These are phyloP conservation scores for Aspergillus tanneri DNA, from an alignment of 2,329 filamentous ascomycete species.

Conservation along the genomic window DNA sequence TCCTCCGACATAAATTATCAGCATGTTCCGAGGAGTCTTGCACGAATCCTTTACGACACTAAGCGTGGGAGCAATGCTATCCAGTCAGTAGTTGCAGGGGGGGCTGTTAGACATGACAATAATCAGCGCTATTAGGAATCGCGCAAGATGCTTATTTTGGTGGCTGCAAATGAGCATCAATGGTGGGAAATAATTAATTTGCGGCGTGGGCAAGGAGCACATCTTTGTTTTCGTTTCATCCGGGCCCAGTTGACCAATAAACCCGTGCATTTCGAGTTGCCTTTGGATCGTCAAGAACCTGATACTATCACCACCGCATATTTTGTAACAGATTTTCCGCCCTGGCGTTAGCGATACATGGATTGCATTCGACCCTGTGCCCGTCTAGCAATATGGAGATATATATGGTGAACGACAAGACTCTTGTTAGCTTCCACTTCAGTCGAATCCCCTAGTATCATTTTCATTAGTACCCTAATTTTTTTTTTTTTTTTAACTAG, in stretches of 20 bases:
- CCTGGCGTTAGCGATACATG: neutral
- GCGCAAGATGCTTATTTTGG: conserved; percentile 28
- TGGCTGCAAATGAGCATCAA: conserved; percentile 21
- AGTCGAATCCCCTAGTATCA: too few relatives aligned
- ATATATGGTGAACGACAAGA: too few relatives aligned
- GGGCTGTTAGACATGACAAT: conserved; percentile 5
- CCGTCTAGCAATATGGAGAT: too few relatives aligned
- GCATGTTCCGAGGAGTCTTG: conserved; percentile 6
- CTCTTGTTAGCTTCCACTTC: too few relatives aligned
- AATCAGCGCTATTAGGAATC: conserved; percentile 11
- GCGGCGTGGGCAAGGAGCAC: conserved; percentile 17
- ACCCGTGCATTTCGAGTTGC: neutral
- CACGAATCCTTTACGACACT: conserved; percentile 4
- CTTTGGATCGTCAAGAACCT: neutral
- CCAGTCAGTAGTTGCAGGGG: conserved; percentile 12
- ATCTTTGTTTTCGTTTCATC: conserved; percentile 14
- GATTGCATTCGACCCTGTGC: neutral
- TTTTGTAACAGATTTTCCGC: neutral
- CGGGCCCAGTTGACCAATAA: conserved; percentile 12
- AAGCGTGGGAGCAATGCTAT: neutral
- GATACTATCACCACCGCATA: neutral
- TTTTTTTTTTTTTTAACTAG: too few relatives aligned
- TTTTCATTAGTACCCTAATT: too few relatives aligned
- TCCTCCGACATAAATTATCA: conserved; percentile 12
- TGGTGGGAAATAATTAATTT: conserved; percentile 20